A percentile compares a stretch with the other conserved stretches of the same genome.
Evolutionary conservation across 306 rosid species (phyloP).

Genomic region (Castanea sativa): DNA sequence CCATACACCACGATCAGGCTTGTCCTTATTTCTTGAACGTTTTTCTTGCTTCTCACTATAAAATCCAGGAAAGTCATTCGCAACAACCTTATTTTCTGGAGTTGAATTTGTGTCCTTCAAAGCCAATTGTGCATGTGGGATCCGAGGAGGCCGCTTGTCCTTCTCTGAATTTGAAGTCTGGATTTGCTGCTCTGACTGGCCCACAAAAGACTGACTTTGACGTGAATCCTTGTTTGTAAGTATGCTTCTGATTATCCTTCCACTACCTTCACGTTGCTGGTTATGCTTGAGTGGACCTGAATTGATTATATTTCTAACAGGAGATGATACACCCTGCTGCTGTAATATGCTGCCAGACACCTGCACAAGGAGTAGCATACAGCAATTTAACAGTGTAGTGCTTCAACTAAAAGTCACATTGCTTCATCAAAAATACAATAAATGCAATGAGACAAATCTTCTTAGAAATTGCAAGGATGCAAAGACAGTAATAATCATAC

Average conservation of each 20-base stretch:
- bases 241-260: constrained; percentile 59
- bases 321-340: constrained; percentile 37
- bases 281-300: constrained; percentile 45
- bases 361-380: constrained; percentile 31
- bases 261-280: constrained; percentile 48
- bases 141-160: constrained; percentile 47
- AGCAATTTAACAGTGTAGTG: not conserved
- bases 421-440: not conserved
- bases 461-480: not conserved
- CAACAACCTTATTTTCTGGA: constrained; percentile 40
- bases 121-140: constrained; percentile 49
- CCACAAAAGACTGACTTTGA: constrained; percentile 52
- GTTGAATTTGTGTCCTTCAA: constrained; percentile 53
- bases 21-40: constrained; percentile 51
- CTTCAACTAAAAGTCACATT: not conserved
- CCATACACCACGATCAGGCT: constrained; percentile 61
- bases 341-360: constrained; percentile 31
- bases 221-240: constrained; percentile 53
- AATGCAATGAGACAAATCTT: not conserved
- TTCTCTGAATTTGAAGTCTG: constrained; percentile 45
- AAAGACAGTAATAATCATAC: not conserved
- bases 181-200: constrained; percentile 39
- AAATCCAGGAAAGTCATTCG: constrained; percentile 39
- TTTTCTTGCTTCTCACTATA: constrained; percentile 50
- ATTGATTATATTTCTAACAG: constrained; percentile 32